Evolutionary conservation across 2,329 filamentous ascomycete species (phyloP), one percentile per base, ranked within the genome.

Genomic region (Venturia nashicola): DNA sequence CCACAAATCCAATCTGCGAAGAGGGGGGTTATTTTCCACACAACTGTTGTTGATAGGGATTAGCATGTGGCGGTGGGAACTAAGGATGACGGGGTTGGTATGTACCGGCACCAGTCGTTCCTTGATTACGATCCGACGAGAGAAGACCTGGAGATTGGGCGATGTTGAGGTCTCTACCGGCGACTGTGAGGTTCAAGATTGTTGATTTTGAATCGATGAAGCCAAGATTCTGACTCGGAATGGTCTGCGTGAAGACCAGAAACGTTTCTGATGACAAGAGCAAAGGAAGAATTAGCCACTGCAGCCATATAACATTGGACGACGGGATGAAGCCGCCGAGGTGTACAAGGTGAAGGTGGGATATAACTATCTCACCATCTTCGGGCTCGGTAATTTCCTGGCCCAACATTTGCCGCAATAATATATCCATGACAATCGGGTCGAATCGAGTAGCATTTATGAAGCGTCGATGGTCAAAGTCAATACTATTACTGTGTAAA

Each of bases 11-110:
- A 97, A 67, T 84, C 79, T 27, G 92, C 90, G 71, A 97, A 86
- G 55, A 86, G 79, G 9, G 92, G 91, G 0, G 91, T 93, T 68
- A 96, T 88, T 74, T 89, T 91, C 94, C 94, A 99, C 9, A 97
- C 79, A 20, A 96, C 91, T 88, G 65, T 46, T 46, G 54, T 51
- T 23, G 23, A 44, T 6, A 46, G 42, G 55, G 32, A 23, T 57
- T 27, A 44, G 36, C 54, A 57, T 43, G n/a, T 39, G 23, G 61
- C n/a, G 61, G 32, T 34, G 43, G 42, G 40, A 4, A 43, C 39
- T 34, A 3, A 18, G 12, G 36, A 43, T 43, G 11, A 14, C 11
- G 39, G 11, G 12, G 34, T 43, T 46, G n/a, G 8, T 20, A n/a
- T 60, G 7, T 46, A 43, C 39, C 83, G 71, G 88, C 88, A 57